Evolutionary conservation across 208 protist genomes (phyloP), one percentile per base, ranked within the genome.

Genomic region (Trypanosoma avium): DNA sequence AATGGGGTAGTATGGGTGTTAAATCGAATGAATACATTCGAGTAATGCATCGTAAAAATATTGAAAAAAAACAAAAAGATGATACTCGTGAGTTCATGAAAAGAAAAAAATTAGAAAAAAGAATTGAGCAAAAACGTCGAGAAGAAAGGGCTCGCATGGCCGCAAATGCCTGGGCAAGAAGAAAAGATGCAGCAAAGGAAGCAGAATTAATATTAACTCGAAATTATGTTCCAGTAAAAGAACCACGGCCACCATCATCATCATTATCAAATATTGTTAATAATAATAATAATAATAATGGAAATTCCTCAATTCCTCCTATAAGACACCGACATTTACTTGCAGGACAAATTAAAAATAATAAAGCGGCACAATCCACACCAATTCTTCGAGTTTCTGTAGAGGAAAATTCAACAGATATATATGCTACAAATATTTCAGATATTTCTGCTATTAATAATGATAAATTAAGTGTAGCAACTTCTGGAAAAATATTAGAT

Each of bases 1-100:
- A 61, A 19, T 69, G 58, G 58, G 61, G 61, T 13, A 56, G 43
- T 21, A 55, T 62, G 46, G 57, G 58, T 22, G 61, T 75, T 10
- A 65, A 65, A 43, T 75, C 61, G 1, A 22, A 21, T 9, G 59
- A 60, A 32, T 60, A 75, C n/a, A 47, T 24, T 33, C 19, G 54
- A 13, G 19, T 63, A 33, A 9, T 43, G 32, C 54, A 46, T n/a
- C 56, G 36, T 3, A 15, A 56, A 15, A 46, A 47, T 21, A 60
- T 75, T 0, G 49, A 70, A 30, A 49, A 68, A 21, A 75, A 50
- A 47, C 52, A 62, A 29, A 43, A 35, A 48, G 54, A 59, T 22
- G 43, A 74, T 27, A 36, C 47, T 10, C 48, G 35, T 8, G 48
- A 29, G 45, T 19, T 43, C 13, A 15, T 0, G 21, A 58, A 36